These are phyloP conservation scores for Auricularia auricula-judae DNA, from an alignment of 768 basidiomycete species.

Conservation along the genomic window DNA sequence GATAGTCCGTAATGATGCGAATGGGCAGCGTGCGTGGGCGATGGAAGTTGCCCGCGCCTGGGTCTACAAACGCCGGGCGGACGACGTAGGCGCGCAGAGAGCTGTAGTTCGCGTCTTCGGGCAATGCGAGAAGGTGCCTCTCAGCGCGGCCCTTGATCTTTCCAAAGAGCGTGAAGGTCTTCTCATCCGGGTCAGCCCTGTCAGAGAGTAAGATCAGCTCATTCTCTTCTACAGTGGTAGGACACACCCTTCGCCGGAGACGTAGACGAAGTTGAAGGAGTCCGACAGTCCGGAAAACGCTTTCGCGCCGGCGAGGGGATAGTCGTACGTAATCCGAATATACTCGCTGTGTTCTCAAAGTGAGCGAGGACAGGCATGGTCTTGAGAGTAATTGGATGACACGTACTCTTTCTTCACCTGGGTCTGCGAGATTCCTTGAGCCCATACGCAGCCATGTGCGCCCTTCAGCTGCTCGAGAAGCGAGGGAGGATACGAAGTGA, in stretches of 20 bases:
- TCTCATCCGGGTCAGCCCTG: conserved; percentile 17
- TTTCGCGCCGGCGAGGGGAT: conserved; percentile 17
- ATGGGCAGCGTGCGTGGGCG: neutral
- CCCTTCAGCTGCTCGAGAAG: conserved; percentile 19
- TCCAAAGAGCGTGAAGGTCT: conserved; percentile 12
- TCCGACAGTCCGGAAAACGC: conserved; percentile 8
- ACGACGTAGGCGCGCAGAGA: conserved; percentile 14
- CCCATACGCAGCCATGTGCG: conserved; percentile 28
- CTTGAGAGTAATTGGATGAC: neutral
- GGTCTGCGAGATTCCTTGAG: conserved; percentile 21
- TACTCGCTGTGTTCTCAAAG: conserved; percentile 11
- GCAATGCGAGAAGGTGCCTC: conserved; percentile 11
- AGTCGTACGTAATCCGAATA: conserved; percentile 18
- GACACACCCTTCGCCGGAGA: conserved; percentile 17
- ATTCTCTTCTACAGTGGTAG: too few species aligned
- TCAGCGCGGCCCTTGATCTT: conserved; percentile 19
- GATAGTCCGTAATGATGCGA: neutral
- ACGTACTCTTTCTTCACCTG: conserved; percentile 17
- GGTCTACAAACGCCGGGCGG: conserved; percentile 13
- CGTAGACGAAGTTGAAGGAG: conserved; percentile 19
- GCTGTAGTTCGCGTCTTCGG: neutral
- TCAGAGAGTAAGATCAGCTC: neutral
- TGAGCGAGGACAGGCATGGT: neutral
- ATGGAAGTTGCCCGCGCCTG: neutral
- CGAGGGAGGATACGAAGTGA: conserved; percentile 20